Base-by-base conservation (phyloP, 805 yeast genomes). In the Ogataea angusta region DNA sequence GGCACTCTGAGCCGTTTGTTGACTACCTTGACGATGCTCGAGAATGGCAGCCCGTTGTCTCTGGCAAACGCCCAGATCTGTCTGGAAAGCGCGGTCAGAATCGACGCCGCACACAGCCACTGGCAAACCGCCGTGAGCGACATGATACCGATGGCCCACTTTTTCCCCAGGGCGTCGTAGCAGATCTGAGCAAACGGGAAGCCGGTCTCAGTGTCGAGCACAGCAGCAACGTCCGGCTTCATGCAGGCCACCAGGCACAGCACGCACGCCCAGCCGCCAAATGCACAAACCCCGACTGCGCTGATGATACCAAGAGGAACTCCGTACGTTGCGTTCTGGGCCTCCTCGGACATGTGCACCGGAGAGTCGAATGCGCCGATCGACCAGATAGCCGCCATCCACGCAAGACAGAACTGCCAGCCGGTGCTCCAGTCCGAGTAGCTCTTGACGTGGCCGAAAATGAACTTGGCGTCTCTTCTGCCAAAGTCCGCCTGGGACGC, bases 31-130 rank as follows among this genome's bases (percentile, higher is more conserved):
- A 83, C 69, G 53, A 66, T 66, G 29, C 68, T 60, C 10, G 81
- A 70, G 45, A 80, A 66, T 6, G 90, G 90, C 43, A 83, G 68
- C 10, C 88, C 89, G 53, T 81, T 79, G 58, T 83, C 91, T 64
- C 91, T 75, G 30, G 86, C 79, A 59, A 82, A 80, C 1, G 88
- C 86, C 78, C 84, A 82, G 36, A 80, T 70, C 58, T 81, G 88
- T 60, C 89, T 72, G 4, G 85, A 79, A 6, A 76, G 71, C 6
- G 87, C 86, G 34, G 80, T 71, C 33, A 80, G 65, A 38, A 76
- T 70, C 3, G 83, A 76, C 18, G 76, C 69, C 13, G 83, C 82
- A 85, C 80, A 81, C 41, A 80, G 60, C 58, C 74, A 78, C 57
- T 80, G 86, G 16, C 83, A 78, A 44, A 71, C 55, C 10, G 79